Base-by-base conservation (phyloP, 75 land plant species). In the Azolla pinnata region DNA sequence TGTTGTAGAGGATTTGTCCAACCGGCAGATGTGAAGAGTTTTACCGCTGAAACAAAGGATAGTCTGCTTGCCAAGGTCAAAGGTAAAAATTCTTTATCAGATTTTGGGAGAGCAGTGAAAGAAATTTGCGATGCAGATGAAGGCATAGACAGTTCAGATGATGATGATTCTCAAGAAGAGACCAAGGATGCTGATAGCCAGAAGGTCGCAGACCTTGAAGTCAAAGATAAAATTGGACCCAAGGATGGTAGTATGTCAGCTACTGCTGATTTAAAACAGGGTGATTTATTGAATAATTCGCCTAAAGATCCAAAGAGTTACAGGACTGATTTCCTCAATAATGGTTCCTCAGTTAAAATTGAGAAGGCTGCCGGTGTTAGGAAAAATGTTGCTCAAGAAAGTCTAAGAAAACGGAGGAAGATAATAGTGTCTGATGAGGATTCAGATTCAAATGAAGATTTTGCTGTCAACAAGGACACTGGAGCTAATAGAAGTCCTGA, bases 1-100 rank as follows among this genome's bases (percentile, higher is more conserved):
- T 29, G 61, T 29, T 54, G n/a, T 85, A 95, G 99, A 67, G 89
- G 83, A 29, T 89, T 81, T 73, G 86, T 89, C 62, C 80, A 75
- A 19, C 96, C 83, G 7, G 69, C 58, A 20, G 99, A 95, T 68
- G 74, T 95, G n/a, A 80, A 84, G 45, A 58, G 58, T 53, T 95
- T 89, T 54, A 90, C 83, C 9, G 27, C 50, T 54, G 96, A 86
- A 23, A 53, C 59, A 57, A 95, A 76, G 63, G 69, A 49, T 19
- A 78, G 69, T 57, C 57, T 86, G 35, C 21, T 23, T 28, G 77
- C 79, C 54, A 75, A 72, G 26, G 61, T 76, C 50, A 79, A 75
- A 58, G 81, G 78, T 34, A 95, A 83, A 60, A 59, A 65, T 44
- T 62, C 74, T 17, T 66, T 74, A 40, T 30, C 57, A 12, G 69